Base-by-base conservation (phyloP, 169 alveolate species). In the Eimeria brunetti region DNA sequence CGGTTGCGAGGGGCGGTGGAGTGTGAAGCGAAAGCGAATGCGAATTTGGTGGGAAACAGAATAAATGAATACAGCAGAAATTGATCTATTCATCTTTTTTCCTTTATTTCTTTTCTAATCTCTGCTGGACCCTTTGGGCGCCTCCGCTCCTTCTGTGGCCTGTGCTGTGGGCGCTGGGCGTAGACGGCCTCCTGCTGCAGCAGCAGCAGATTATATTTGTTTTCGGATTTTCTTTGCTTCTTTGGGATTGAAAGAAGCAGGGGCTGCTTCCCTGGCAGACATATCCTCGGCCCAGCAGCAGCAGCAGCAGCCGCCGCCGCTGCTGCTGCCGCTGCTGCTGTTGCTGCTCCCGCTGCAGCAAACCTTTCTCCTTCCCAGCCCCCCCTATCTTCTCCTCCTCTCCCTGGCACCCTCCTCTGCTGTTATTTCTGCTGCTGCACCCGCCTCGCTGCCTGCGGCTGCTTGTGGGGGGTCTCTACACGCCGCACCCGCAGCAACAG, bases 251-350 rank as follows among this genome's bases (percentile, higher is more conserved):
- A 75, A 46, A 58, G 24, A 75, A 75, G 62, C 85, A 18, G 85
- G 85, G 62, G 85, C 85, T 75, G 62, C 36, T 12, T 60, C 85
- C 85, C 85, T 75, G 53, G 38, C 85, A 75, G 85, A 75, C 85
- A 75, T 33, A 5, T n/a, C 6, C 85, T 41, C 62, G 12, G 33
- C 85, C 62, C 60, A 20, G 85, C 85, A 75, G 85, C 85, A 75
- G 85, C 85, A 75, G 85, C 85, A 44, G 85, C 85, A 22, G 85
- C 85, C 8, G 85, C 84, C 7, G 83, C 85, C 41, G 85, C 85
- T 75, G 85, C 85, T 75, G 85, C 85, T 24, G 5, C 12, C 12
- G 58, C 12, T 51, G 18, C 12, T 51, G 58, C 58, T 51, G 58
- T 12, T 51, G 58, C 12, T 51, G 58, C 12, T 33, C n/a, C n/a